Evolutionary conservation across 352 stramenopile species (phyloP).

Genomic region (Pythium brassicae): DNA sequence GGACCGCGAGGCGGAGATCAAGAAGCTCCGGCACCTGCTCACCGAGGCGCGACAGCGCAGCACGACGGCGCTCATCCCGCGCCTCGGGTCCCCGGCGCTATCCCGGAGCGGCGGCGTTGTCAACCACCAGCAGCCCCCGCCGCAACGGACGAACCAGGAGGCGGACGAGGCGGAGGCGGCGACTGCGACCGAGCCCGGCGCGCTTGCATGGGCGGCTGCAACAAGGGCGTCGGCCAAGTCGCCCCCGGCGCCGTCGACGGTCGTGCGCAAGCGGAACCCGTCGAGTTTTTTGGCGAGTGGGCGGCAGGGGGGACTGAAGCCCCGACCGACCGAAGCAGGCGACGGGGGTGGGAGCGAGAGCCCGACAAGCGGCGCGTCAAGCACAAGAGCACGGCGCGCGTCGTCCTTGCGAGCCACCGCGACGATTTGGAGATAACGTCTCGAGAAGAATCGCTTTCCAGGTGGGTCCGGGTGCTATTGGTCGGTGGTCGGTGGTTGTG

Average conservation of each 20-base stretch:
- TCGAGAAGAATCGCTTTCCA: not conserved
- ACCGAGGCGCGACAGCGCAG: slow-evolving; percentile 68
- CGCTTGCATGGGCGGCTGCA: no score
- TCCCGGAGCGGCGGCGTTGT: slow-evolving; percentile 1
- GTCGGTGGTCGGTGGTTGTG: no score
- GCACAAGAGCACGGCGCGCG: slow-evolving; percentile 2
- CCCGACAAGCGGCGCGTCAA: slow-evolving; percentile 1
- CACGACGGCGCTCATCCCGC: slow-evolving; percentile 71
- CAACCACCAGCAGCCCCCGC: not conserved
- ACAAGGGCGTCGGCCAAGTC: slow-evolving; percentile 1
- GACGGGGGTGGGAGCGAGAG: not conserved
- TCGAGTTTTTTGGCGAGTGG: slow-evolving; percentile 12
- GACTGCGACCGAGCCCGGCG: no score
- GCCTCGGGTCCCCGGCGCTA: slow-evolving; percentile 29
- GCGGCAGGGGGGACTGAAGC: slow-evolving; percentile 9
- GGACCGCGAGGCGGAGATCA: slow-evolving; percentile 79
- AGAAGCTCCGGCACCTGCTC: slow-evolving; percentile 67
- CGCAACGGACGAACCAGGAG: slow-evolving; percentile 21
- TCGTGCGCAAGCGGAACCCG: slow-evolving; percentile 12
- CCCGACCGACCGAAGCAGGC: slow-evolving; percentile 5
- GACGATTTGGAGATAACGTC: slow-evolving; percentile 2
- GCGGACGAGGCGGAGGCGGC: slow-evolving; percentile 29
- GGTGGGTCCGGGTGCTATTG: not conserved
- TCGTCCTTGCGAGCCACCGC: slow-evolving; percentile 6
- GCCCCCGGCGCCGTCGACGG: not conserved